Conservation (phyloP, 345 rosid genomes). For the Populus deltoides region DNA sequence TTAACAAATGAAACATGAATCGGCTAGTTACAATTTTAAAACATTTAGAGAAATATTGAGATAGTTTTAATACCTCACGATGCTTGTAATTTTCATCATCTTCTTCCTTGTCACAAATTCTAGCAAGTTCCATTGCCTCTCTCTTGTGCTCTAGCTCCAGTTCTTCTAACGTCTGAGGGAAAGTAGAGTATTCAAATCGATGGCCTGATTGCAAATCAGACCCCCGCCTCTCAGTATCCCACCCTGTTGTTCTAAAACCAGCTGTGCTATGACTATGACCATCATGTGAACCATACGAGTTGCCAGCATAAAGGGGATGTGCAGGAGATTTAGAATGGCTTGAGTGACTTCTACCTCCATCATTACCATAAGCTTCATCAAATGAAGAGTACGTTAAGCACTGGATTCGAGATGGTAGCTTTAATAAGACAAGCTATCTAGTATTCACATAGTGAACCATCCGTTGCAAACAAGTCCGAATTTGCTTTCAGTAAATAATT, state of each 20-base stretch:
- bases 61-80: constrained; percentile 71
- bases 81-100: constrained; percentile 93
- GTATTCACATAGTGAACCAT: constrained; percentile 48
- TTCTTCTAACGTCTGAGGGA: constrained; percentile 69
- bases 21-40: neutral
- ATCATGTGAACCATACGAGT: constrained; percentile 64
- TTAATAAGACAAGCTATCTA: constrained; percentile 44
- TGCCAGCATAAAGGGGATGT: constrained; percentile 57
- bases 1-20: neutral
- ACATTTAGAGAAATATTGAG: neutral
- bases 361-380: constrained; percentile 98
- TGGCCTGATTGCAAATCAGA: constrained; percentile 57
- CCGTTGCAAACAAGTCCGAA: constrained; percentile 45
- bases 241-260: constrained; percentile 66
- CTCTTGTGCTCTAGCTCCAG: constrained; percentile 76
- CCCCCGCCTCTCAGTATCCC: constrained; percentile 68
- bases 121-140: constrained; percentile 71
- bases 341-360: constrained; percentile 80
- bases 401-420: constrained; percentile 54
- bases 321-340: constrained; percentile 93
- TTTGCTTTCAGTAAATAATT: constrained; percentile 51
- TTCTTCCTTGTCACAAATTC: constrained; percentile 83
- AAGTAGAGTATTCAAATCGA: constrained; percentile 64
- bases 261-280: constrained; percentile 57
- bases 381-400: constrained; percentile 83